Evolutionary conservation across 352 stramenopile species (phyloP).

Genomic region (Phytophthora lateralis): DNA sequence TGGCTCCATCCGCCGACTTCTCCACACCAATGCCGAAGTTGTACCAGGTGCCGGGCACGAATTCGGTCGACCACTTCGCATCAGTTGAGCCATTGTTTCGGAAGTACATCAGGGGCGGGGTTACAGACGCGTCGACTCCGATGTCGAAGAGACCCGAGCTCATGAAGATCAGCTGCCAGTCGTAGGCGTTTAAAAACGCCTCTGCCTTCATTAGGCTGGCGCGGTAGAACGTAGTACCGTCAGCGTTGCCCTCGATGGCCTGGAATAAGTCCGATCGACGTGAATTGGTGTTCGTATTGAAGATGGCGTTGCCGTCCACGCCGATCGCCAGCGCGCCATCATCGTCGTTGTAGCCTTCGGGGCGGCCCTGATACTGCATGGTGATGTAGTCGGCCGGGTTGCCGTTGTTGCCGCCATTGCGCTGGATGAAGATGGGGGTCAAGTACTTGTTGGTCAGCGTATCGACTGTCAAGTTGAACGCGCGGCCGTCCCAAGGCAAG

Average conservation of each 20-base stretch:
- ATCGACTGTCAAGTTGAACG: slow-evolving; percentile 44
- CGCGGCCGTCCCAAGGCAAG: slow-evolving; percentile 49
- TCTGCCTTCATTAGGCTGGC: slow-evolving; percentile 50
- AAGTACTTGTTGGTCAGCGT: slow-evolving; percentile 52
- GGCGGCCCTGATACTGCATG: slow-evolving; percentile 36
- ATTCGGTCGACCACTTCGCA: slow-evolving; percentile 46
- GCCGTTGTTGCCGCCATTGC: slow-evolving; percentile 28
- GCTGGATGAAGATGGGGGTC: slow-evolving; percentile 50
- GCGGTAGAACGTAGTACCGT: slow-evolving; percentile 53
- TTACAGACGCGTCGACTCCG: slow-evolving; percentile 46
- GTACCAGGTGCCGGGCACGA: slow-evolving; percentile 55
- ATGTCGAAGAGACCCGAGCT: slow-evolving; percentile 53
- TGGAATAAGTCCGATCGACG: slow-evolving; percentile 60
- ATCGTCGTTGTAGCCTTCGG: slow-evolving; percentile 51
- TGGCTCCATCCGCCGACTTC: slow-evolving; percentile 29
- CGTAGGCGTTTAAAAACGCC: slow-evolving; percentile 46
- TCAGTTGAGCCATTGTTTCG: slow-evolving; percentile 37
- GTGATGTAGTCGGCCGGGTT: slow-evolving; percentile 50
- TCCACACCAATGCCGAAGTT: slow-evolving; percentile 56
- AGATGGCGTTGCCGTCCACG: slow-evolving; percentile 57
- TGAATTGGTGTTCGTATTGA: slow-evolving; percentile 42
- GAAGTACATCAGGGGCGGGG: slow-evolving; percentile 51
- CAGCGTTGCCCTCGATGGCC: slow-evolving; percentile 32
- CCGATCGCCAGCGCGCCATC: slow-evolving; percentile 50
- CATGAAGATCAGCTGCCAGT: slow-evolving; percentile 56